phyloP scores from a whole-genome alignment of 148 eudicot genomes.

The Dysphania ambrosioides region DNA sequence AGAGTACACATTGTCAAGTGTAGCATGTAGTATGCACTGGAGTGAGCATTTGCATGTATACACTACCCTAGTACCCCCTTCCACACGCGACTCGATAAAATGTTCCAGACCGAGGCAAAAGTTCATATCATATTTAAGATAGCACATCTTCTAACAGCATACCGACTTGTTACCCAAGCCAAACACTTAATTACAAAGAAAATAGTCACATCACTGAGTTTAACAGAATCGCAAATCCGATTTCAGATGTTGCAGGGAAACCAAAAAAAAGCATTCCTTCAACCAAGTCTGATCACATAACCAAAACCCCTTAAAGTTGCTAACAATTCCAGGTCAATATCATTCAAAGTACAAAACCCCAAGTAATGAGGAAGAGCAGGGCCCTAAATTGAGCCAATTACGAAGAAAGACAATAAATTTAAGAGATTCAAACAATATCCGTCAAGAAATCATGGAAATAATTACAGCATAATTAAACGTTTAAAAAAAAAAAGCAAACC shows the following conservation, averaged over 20 bases:
- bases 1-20: background rate
- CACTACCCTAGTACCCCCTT: too few relatives aligned
- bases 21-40: background rate
- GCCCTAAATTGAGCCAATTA: background rate
- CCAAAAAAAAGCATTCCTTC: too few relatives aligned
- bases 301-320: background rate
- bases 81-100: too few relatives aligned
- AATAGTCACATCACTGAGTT: background rate
- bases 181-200: background rate
- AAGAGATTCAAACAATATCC: background rate
- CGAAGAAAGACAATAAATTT: background rate
- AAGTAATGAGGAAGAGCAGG: background rate
- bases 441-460: conserved; percentile 1
- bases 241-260: too few relatives aligned
- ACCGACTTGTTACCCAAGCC: background rate
- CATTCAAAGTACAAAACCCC: background rate
- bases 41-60: background rate
- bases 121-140: background rate
- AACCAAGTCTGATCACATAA: background rate
- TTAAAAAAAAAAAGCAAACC: too few relatives aligned
- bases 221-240: background rate
- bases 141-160: background rate
- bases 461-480: too few relatives aligned
- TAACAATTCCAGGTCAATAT: background rate
- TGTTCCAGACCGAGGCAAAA: background rate